Conservation (phyloP, 1,284 basidiomycete genomes). For the Boletus smithii region DNA sequence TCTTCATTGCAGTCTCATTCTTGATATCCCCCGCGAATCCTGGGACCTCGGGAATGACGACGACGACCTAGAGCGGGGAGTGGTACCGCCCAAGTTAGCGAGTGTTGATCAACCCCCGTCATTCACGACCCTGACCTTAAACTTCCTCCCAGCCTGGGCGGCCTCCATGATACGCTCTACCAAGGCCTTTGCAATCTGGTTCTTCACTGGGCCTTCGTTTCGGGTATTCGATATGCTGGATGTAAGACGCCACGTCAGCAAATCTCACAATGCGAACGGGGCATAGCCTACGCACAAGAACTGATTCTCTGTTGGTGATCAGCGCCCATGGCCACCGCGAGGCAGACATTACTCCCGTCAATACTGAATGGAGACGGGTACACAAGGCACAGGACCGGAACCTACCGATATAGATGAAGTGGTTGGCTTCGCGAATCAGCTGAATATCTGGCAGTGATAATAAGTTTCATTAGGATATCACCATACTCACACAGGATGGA, state of each 20-base stretch:
- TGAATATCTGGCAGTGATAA: conserved; percentile 58
- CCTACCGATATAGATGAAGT: conserved; percentile 87
- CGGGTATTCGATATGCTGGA: conserved; percentile 74
- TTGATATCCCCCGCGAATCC: conserved; percentile 84
- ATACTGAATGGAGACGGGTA: conserved; percentile 1
- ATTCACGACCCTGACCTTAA: conserved; percentile 54
- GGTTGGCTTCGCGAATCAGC: conserved; percentile 78
- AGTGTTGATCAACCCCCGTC: neutral
- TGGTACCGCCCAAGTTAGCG: conserved; percentile 6
- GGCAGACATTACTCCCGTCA: conserved; percentile 9
- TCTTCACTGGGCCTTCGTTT: conserved; percentile 66
- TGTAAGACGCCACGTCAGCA: conserved; percentile 15
- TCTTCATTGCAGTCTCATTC: conserved; percentile 65
- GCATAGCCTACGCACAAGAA: conserved; percentile 71
- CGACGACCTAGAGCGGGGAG: conserved; percentile 53
- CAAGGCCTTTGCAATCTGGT: conserved; percentile 79
- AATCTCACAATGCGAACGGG: neutral
- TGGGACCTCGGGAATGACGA: conserved; percentile 81
- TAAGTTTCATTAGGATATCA: neutral
- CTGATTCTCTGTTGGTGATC: conserved; percentile 69
- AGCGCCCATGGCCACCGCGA: conserved; percentile 11
- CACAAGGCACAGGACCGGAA: conserved; percentile 1
- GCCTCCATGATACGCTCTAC: conserved; percentile 83
- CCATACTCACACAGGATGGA: conserved; percentile 7
- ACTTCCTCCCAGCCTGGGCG: conserved; percentile 64